Evolutionary conservation across 2,329 filamentous ascomycete genomes (phyloP), one percentile per base, ranked within the genome.

Genomic region (Aureobasidium lini): DNA sequence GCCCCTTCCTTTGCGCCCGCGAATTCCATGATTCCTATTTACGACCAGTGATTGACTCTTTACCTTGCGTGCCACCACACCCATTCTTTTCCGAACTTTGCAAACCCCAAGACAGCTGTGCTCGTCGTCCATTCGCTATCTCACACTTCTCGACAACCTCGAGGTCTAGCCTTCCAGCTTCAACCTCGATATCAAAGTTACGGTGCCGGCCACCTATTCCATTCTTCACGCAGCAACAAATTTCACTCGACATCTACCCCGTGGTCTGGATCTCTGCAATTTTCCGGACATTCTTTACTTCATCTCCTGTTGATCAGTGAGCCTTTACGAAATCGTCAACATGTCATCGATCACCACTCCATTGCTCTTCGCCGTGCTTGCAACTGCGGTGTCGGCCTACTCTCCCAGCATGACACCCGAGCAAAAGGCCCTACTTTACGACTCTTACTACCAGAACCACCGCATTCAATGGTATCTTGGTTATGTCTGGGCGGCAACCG

Each of bases 401-500:
- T 23, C 15, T 13, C 42, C 37, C 34, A 44, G 28, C 39, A 40
- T 56, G 42, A 57, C 54, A n/a, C 54, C 54, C 5, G 54, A 57
- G 39, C 54, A 57, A 28, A 32, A 48, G 43, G 43, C 18, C 10
- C 23, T 57, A 9, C 23, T 47, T 7, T 60, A 39, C 32, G 43
- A 57, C 43, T 52, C 61, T 18, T 61, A 65, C 60, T 57, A 61
- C 18, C 62, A 68, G 42, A 73, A 73, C 64, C 58, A 66, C 39
- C 65, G 65, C 16, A 68, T 72, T 49, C 63, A 65, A 61, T 70
- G 67, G 63, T 71, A 71, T 63, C 69, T 70, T 31, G 67, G 64
- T 40, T 68, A 65, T 61, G 70, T 87, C 31, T 84, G 88, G 71
- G 83, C 83, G 57, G 80, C 80, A 53, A 77, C 91, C 54, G 81